Conservation (phyloP, 2,329 filamentous ascomycete genomes). For the Pestalotiopsis sp. region DNA sequence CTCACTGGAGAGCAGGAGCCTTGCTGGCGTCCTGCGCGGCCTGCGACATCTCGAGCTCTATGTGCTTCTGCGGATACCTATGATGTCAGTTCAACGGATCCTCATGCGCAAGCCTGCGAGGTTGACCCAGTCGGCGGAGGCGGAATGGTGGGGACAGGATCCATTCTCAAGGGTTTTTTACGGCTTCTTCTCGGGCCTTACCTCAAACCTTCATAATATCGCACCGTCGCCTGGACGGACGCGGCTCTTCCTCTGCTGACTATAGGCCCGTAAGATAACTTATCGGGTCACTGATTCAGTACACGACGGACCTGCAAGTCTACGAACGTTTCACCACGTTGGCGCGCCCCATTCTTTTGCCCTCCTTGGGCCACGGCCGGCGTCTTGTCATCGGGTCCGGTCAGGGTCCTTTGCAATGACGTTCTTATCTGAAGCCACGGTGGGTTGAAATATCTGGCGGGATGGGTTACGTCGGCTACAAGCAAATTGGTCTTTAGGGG, state of each 20-base stretch:
- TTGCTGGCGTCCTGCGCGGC: not conserved
- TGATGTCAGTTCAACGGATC: slow-evolving; percentile 19
- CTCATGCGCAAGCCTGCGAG: slow-evolving; percentile 7
- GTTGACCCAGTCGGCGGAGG: slow-evolving; percentile 15
- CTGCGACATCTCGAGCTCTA: not conserved
- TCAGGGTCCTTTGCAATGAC: slow-evolving; percentile 4
- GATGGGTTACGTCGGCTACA: slow-evolving; percentile 8
- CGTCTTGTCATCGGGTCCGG: not conserved
- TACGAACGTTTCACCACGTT: not conserved
- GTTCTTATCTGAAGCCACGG: slow-evolving; percentile 12
- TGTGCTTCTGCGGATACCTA: slow-evolving; percentile 9
- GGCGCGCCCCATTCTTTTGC: not conserved
- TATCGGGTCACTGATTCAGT: slow-evolving; percentile 11
- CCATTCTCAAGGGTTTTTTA: slow-evolving; percentile 15
- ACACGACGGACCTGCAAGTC: not conserved
- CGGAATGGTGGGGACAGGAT: slow-evolving; percentile 10
- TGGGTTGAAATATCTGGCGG: not conserved
- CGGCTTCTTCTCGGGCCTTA: slow-evolving; percentile 18
- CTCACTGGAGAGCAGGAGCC: not conserved
- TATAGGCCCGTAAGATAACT: not conserved
- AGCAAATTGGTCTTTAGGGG: slow-evolving; percentile 3
- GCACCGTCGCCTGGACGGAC: slow-evolving; percentile 1
- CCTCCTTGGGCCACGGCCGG: slow-evolving; percentile 2
- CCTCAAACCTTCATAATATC: slow-evolving; percentile 5
- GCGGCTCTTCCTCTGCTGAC: not conserved